Percentiles rank a stretch among this genome's conserved stretches.
Conservation (phyloP, 2,329 filamentous ascomycete species). For the Cladosporium sp. region DNA sequence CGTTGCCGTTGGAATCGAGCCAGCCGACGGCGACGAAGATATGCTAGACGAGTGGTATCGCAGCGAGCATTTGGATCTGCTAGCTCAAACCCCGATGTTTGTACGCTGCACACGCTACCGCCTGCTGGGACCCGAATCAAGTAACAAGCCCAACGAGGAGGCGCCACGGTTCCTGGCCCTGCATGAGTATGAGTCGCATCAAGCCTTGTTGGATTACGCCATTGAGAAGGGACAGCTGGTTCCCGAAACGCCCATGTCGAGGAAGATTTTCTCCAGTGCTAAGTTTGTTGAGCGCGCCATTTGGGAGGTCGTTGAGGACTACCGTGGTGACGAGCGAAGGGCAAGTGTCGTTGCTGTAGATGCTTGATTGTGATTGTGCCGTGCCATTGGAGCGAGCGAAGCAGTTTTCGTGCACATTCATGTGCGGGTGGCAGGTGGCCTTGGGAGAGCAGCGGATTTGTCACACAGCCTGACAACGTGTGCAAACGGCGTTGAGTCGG, state of each 20-base stretch:
- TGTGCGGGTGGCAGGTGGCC: too few relatives aligned
- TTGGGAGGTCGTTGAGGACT: conserved; percentile 14
- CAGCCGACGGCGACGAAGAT: conserved; percentile 12
- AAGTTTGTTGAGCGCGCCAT: conserved; percentile 14
- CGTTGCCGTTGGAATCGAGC: conserved; percentile 15
- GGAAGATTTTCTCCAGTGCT: conserved; percentile 11
- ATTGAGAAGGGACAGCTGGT: conserved; percentile 15
- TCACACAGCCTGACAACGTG: too few relatives aligned
- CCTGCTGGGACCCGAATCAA: conserved; percentile 2
- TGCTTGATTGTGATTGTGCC: too few relatives aligned
- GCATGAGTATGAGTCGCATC: conserved; percentile 15
- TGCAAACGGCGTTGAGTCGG: too few relatives aligned
- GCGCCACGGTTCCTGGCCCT: conserved; percentile 14
- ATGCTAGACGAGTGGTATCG: conserved; percentile 18
- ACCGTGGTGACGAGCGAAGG: background rate
- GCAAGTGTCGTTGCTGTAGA: too few relatives aligned
- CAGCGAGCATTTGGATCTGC: conserved; percentile 13
- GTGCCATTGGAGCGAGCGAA: too few relatives aligned
- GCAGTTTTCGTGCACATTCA: too few relatives aligned
- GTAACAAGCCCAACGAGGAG: conserved; percentile 3
- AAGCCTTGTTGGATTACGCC: conserved; percentile 17
- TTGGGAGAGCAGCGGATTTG: too few relatives aligned
- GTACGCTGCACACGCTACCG: conserved; percentile 16
- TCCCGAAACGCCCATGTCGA: conserved; percentile 14
- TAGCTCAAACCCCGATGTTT: conserved; percentile 14